Evolutionary conservation across 441 rosid genomes (phyloP).

Genomic region (Kokia cookei): DNA sequence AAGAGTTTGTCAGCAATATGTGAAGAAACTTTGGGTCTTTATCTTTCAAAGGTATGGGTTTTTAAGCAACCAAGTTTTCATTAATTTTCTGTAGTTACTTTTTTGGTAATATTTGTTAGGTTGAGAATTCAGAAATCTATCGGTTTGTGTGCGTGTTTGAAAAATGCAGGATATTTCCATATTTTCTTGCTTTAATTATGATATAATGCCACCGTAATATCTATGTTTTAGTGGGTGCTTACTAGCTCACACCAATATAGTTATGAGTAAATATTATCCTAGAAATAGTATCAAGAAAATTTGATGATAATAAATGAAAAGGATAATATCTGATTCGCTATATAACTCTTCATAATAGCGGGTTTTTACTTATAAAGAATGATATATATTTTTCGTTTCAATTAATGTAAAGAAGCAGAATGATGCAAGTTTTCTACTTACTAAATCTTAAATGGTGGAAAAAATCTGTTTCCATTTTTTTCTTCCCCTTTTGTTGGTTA

Average conservation of each 20-base stretch:
- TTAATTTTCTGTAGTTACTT: not conserved
- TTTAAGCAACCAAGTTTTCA: not conserved
- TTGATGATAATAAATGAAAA: not conserved
- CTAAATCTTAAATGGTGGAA: not conserved
- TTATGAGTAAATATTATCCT: not conserved
- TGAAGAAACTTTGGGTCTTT: conserved; percentile 55
- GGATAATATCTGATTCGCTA: not conserved
- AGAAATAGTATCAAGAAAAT: not conserved
- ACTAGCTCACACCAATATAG: not conserved
- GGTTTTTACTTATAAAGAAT: not conserved
- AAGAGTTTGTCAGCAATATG: conserved; percentile 75
- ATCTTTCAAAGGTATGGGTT: conserved; percentile 74
- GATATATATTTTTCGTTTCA: not conserved
- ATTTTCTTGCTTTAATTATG: not conserved
- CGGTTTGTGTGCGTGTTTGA: not conserved
- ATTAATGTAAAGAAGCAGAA: not conserved
- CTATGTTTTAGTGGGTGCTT: not conserved
- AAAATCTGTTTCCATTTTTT: not conserved
- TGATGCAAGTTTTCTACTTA: not conserved
- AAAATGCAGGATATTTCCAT: not conserved
- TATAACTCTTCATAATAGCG: not conserved
- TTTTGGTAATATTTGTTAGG: not conserved
- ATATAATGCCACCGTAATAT: not conserved
- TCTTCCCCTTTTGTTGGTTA: not conserved
- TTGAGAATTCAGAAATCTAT: not conserved